phyloP scores from a whole-genome alignment of 2,329 filamentous ascomycete species.

The Lasiodiplodia sp. region DNA sequence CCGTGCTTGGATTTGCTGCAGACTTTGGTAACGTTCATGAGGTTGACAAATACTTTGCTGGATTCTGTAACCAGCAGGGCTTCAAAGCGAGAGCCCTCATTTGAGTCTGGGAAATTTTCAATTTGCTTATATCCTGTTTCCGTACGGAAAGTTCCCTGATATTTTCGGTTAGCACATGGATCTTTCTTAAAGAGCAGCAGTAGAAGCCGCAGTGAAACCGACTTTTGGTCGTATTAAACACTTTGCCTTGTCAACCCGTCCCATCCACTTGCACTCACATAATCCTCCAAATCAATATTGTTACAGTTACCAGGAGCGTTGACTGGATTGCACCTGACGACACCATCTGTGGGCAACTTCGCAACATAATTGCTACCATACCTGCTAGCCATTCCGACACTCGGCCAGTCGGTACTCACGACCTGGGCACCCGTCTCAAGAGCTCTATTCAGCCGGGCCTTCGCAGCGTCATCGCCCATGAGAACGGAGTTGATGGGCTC shows the following conservation, averaged over 20 bases:
- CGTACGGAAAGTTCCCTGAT: background rate
- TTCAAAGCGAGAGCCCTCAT: background rate
- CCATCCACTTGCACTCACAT: background rate
- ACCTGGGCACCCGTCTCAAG: constrained; percentile 59
- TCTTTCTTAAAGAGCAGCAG: background rate
- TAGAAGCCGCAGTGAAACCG: background rate
- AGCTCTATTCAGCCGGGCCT: constrained; percentile 48
- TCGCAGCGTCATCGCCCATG: constrained; percentile 48
- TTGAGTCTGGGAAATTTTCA: background rate
- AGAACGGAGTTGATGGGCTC: constrained; percentile 55
- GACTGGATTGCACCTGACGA: constrained; percentile 49
- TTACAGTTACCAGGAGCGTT: constrained; percentile 45
- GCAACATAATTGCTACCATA: constrained; percentile 58
- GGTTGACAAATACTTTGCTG: constrained; percentile 8
- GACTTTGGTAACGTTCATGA: background rate
- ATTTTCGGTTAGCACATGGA: background rate
- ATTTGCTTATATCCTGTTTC: background rate
- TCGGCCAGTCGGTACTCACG: constrained; percentile 59
- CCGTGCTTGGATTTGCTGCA: constrained; percentile 9
- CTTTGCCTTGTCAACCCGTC: background rate
- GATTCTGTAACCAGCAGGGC: background rate
- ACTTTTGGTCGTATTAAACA: background rate
- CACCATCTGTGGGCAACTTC: constrained; percentile 39
- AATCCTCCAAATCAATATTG: background rate
- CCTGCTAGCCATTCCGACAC: constrained; percentile 55